Evolutionary conservation across 2,329 filamentous ascomycete genomes (phyloP).

Genomic region (Penicillium palitans): DNA sequence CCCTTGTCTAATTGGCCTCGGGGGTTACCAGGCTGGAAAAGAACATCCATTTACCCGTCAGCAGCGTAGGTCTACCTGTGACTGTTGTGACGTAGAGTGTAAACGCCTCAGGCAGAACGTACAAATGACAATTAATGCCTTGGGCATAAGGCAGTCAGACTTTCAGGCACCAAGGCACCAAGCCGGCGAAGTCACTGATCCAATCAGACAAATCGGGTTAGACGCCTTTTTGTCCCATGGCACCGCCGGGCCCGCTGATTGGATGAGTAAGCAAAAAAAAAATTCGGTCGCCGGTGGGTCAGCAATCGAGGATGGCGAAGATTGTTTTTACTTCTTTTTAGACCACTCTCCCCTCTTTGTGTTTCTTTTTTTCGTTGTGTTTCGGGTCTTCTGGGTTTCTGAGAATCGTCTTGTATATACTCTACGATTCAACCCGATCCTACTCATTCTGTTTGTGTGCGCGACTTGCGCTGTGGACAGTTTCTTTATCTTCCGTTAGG

Average conservation of each 20-base stretch:
- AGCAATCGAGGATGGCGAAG: conserved; percentile 10
- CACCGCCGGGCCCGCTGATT: conserved; percentile 6
- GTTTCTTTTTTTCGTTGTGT: conserved; percentile 9
- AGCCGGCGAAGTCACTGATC: not conserved
- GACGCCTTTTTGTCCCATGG: conserved; percentile 3
- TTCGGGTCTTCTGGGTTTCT: conserved; percentile 7
- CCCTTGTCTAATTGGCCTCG: not conserved
- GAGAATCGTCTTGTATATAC: conserved; percentile 11
- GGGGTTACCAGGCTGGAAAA: not conserved
- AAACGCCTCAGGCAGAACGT: not conserved
- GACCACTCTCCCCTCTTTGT: conserved; percentile 15
- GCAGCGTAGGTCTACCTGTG: not conserved
- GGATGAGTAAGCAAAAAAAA: conserved; percentile 15
- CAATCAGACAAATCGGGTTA: conserved; percentile 3
- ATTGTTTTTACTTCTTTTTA: conserved; percentile 2
- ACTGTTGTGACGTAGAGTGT: not conserved
- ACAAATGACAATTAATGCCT: not conserved
- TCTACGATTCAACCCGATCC: conserved; percentile 4
- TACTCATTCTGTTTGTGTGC: conserved; percentile 5
- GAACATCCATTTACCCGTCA: conserved; percentile 6
- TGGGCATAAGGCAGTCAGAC: not conserved
- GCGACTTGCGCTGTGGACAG: conserved; percentile 7
- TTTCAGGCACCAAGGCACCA: not conserved
- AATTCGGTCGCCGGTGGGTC: conserved; percentile 5
- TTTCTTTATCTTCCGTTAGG: conserved; percentile 4